These are phyloP conservation scores for Epichloe amarillans DNA, from an alignment of 2,329 filamentous ascomycete species.

Conservation along the genomic window DNA sequence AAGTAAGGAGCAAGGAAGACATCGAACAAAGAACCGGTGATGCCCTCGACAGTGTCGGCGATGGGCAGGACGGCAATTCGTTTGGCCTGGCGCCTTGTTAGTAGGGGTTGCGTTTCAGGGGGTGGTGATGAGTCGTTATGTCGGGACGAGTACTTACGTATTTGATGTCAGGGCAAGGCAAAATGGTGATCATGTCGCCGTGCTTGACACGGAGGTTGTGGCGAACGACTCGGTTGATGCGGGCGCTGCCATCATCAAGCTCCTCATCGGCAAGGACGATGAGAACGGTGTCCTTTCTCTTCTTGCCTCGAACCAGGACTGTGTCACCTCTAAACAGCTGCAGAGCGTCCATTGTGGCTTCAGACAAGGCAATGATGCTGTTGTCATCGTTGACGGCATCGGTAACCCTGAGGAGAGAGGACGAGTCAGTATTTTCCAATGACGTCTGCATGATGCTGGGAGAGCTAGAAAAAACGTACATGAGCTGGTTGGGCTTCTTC, in stretches of 20 bases:
- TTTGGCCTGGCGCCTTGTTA: slow-evolving; percentile 57
- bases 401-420: slow-evolving; percentile 57
- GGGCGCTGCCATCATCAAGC: slow-evolving; percentile 89
- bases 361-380: slow-evolving; percentile 95
- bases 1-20: slow-evolving; percentile 99
- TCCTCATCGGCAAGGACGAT: slow-evolving; percentile 97
- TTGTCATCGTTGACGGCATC: slow-evolving; percentile 99
- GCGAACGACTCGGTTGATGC: slow-evolving; percentile 96
- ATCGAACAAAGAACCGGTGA: slow-evolving; percentile 95
- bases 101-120: not conserved
- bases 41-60: slow-evolving; percentile 92
- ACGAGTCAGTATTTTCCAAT: not conserved
- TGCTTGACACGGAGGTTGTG: slow-evolving; percentile 98
- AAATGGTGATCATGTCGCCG: slow-evolving; percentile 92
- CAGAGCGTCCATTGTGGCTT: slow-evolving; percentile 96
- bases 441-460: not conserved
- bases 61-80: slow-evolving; percentile 97
- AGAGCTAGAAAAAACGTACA: slow-evolving; percentile 45
- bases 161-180: slow-evolving; percentile 99
- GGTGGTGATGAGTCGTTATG: too few species aligned
- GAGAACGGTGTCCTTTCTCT: slow-evolving; percentile 96
- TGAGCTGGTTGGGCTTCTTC: slow-evolving; percentile 99
- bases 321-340: slow-evolving; percentile 98
- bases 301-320: slow-evolving; percentile 97
- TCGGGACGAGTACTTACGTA: slow-evolving; percentile 54